phyloP scores from a whole-genome alignment of 2,329 filamentous ascomycete genomes.

The Colletotrichum sojae region DNA sequence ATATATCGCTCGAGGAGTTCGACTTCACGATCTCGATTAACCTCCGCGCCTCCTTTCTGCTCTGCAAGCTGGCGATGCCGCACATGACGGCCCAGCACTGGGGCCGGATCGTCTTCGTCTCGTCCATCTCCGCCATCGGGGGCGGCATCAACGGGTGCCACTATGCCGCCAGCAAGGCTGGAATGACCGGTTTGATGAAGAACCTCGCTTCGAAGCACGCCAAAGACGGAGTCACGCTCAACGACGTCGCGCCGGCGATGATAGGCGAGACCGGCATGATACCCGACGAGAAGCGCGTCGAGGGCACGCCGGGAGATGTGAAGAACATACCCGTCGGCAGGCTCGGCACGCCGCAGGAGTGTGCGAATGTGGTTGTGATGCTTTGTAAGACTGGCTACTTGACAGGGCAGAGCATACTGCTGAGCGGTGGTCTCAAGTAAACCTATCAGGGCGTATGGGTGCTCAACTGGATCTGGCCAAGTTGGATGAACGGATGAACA shows the following conservation, averaged over 20 bases:
- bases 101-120: constrained; percentile 76
- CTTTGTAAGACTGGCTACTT: constrained; percentile 72
- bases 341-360: constrained; percentile 71
- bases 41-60: constrained; percentile 72
- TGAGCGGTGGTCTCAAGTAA: constrained; percentile 67
- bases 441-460: too few relatives aligned
- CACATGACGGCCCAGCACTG: constrained; percentile 72
- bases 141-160: constrained; percentile 75
- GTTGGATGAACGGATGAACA: not conserved
- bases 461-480: too few relatives aligned
- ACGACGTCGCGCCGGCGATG: constrained; percentile 79
- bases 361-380: constrained; percentile 73
- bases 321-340: constrained; percentile 72
- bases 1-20: constrained; percentile 75
- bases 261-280: constrained; percentile 77
- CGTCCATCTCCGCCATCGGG: constrained; percentile 73
- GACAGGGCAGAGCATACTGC: constrained; percentile 68
- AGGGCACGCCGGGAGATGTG: constrained; percentile 70
- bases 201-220: constrained; percentile 73
- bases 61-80: constrained; percentile 72
- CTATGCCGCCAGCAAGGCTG: constrained; percentile 74
- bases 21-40: constrained; percentile 75
- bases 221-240: constrained; percentile 73
- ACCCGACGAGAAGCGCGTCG: constrained; percentile 64
- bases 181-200: constrained; percentile 75